Conservation (phyloP, 78 protist species). For the Monocercomonoides exilis region DNA sequence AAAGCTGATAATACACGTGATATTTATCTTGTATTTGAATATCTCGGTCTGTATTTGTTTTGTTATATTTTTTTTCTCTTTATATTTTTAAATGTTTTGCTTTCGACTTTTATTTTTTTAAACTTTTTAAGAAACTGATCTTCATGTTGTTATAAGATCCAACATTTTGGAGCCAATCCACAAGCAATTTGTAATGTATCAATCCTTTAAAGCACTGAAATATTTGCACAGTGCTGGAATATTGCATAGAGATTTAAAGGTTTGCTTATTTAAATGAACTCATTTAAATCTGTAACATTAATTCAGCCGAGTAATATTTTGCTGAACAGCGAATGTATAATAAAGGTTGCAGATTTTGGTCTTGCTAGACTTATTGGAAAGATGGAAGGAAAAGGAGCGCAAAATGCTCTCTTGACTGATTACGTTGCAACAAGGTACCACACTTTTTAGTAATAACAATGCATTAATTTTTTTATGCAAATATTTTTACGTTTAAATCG, state of each 20-base stretch:
- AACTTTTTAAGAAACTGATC: slow-evolving; percentile 69
- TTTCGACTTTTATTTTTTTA: background rate
- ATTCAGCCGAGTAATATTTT: slow-evolving; percentile 84
- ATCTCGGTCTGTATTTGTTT: slow-evolving; percentile 52
- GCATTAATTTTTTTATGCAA: background rate
- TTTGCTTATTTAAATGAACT: background rate
- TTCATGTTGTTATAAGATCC: slow-evolving; percentile 93
- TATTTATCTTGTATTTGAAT: slow-evolving; percentile 90
- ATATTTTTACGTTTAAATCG: slow-evolving; percentile 42
- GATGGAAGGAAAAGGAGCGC: slow-evolving; percentile 8
- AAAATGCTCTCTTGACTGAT: slow-evolving; percentile 83
- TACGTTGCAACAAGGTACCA: slow-evolving; percentile 96
- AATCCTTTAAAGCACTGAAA: slow-evolving; percentile 77
- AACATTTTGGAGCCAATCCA: slow-evolving; percentile 89
- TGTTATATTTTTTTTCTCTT: background rate
- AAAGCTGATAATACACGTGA: slow-evolving; percentile 81
- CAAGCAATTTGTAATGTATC: slow-evolving; percentile 88
- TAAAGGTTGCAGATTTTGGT: slow-evolving; percentile 90
- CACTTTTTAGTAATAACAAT: slow-evolving; percentile 26
- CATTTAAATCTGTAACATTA: background rate
- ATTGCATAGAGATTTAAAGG: slow-evolving; percentile 82
- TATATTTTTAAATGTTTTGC: background rate
- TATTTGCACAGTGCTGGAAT: slow-evolving; percentile 84
- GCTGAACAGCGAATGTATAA: slow-evolving; percentile 78
- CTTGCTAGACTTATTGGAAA: slow-evolving; percentile 40